These are phyloP conservation scores for Pythium biforme DNA, from an alignment of 352 stramenopile genomes.

Conservation along the genomic window DNA sequence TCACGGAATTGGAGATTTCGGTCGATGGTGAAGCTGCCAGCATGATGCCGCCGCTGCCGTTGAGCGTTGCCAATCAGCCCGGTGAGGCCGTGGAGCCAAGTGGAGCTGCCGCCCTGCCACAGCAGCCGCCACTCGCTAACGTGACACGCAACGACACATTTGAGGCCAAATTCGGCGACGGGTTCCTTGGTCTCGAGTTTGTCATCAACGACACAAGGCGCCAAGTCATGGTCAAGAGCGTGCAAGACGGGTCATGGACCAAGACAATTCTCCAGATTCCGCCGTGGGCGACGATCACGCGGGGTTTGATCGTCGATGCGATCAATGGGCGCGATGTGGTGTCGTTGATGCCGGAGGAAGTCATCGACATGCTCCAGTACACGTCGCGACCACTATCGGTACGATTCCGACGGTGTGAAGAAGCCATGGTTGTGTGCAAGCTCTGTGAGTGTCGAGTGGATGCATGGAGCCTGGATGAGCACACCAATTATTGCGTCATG, in stretches of 20 bases:
- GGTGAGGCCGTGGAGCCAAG: background rate
- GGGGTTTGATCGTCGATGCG: constrained; percentile 61
- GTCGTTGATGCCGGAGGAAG: constrained; percentile 38
- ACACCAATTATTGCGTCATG: constrained; percentile 81
- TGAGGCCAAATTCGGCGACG: constrained; percentile 70
- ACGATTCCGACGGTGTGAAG: constrained; percentile 49
- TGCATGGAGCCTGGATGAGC: constrained; percentile 57
- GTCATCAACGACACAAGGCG: constrained; percentile 44
- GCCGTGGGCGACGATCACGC: constrained; percentile 35
- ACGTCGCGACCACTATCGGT: constrained; percentile 59
- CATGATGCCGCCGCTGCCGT: background rate
- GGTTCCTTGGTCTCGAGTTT: constrained; percentile 76
- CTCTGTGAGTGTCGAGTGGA: constrained; percentile 80
- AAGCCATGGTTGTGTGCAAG: constrained; percentile 67
- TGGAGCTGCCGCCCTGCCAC: background rate
- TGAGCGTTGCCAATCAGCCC: background rate
- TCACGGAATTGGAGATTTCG: constrained; percentile 19
- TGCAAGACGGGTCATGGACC: constrained; percentile 35
- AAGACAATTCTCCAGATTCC: constrained; percentile 45
- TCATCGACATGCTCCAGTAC: constrained; percentile 67
- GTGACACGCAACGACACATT: constrained; percentile 44
- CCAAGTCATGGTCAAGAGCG: constrained; percentile 68
- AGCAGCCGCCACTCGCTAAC: background rate
- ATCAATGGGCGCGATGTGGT: constrained; percentile 51
- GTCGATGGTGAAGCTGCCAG: background rate